A percentile compares a stretch with the other conserved stretches of the same genome.
These are phyloP conservation scores for Penicillium griseofulvum DNA, from an alignment of 2,329 filamentous ascomycete species.

Conservation along the genomic window DNA sequence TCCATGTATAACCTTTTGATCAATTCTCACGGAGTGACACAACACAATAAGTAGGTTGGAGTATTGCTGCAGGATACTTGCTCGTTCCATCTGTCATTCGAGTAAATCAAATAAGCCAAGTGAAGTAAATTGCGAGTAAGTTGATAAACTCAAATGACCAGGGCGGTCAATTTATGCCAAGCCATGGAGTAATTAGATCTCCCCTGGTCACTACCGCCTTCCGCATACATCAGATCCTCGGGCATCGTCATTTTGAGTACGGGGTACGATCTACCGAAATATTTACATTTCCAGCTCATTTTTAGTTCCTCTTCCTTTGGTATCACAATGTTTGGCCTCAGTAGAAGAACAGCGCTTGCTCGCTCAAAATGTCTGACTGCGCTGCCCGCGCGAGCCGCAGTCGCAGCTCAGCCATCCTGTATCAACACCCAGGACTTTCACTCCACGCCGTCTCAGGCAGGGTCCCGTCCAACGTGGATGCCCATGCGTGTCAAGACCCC, in stretches of 20 bases:
- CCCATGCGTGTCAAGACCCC: conserved; percentile 62
- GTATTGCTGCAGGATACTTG: too few species aligned
- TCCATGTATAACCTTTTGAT: too few species aligned
- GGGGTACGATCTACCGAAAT: neutral
- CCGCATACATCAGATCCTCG: conserved; percentile 5
- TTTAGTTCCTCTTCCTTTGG: neutral
- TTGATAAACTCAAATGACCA: neutral
- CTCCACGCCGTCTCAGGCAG: conserved; percentile 25
- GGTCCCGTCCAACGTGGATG: conserved; percentile 43
- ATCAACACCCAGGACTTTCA: conserved; percentile 27
- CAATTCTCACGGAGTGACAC: neutral
- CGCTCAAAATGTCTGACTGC: conserved; percentile 21
- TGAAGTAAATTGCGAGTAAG: neutral
- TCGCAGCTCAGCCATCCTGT: conserved; percentile 11
- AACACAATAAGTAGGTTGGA: neutral
- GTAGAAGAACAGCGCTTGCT: conserved; percentile 20
- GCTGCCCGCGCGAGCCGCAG: conserved; percentile 12
- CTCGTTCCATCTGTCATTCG: fast-evolving
- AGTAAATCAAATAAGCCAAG: neutral
- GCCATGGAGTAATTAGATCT: neutral
- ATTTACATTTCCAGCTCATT: neutral
- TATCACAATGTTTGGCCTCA: conserved; percentile 16
- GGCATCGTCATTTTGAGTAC: conserved; percentile 16
- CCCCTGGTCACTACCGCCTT: neutral
- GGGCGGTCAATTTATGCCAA: neutral